phyloP scores from a whole-genome alignment of 495 filamentous ascomycete species.

The Trichoderma gamsii region DNA sequence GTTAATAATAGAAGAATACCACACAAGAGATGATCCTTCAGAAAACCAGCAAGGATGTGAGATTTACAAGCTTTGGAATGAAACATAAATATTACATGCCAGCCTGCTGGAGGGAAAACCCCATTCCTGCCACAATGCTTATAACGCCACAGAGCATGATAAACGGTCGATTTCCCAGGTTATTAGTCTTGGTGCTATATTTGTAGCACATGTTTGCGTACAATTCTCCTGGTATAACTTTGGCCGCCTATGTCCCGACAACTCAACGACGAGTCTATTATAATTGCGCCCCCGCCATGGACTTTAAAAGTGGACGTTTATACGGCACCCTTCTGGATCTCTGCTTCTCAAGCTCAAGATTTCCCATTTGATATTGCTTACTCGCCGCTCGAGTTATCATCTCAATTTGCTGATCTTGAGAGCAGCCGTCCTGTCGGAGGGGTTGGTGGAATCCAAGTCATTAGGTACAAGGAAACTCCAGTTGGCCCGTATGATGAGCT shows the following conservation, averaged over 20 bases:
- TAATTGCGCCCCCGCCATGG: conserved; percentile 34
- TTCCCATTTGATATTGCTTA: conserved; percentile 22
- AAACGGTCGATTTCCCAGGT: too few relatives aligned
- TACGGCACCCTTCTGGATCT: conserved; percentile 30
- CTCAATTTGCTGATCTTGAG: conserved; percentile 24
- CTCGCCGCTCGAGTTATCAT: conserved; percentile 34
- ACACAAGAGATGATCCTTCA: too few relatives aligned
- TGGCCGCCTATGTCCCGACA: neutral
- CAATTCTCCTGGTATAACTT: too few relatives aligned
- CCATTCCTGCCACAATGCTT: too few relatives aligned
- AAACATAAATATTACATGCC: too few relatives aligned
- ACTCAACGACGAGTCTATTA: neutral
- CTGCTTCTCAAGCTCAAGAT: conserved; percentile 24
- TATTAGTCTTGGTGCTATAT: too few relatives aligned
- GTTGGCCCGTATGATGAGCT: conserved; percentile 49
- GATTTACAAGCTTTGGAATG: too few relatives aligned
- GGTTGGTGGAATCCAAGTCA: conserved; percentile 38
- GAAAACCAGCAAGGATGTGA: too few relatives aligned
- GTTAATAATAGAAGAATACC: too few relatives aligned
- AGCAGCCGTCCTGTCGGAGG: conserved; percentile 36
- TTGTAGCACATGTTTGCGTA: too few relatives aligned
- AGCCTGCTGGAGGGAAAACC: too few relatives aligned
- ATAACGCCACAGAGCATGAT: too few relatives aligned
- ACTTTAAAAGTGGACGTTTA: conserved; percentile 34
- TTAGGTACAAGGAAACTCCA: conserved; percentile 44